Base-by-base conservation (phyloP, 257 asterid species). In the Cruciata laevipes region DNA sequence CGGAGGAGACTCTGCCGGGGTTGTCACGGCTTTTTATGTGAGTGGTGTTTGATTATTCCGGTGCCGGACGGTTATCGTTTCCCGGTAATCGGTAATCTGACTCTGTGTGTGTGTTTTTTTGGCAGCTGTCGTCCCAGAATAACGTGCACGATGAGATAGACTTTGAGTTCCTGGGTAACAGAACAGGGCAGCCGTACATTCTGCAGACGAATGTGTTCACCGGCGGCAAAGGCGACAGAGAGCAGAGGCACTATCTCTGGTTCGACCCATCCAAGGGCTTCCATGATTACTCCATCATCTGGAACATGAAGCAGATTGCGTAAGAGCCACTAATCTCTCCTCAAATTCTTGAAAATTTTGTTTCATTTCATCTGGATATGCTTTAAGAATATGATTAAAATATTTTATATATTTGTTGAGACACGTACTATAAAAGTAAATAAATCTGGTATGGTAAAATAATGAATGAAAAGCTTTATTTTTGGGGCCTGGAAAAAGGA, bases 71-170 rank as follows among this genome's bases (percentile, higher is more conserved):
- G 18, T 10, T 44, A 3, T 37, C 44, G 18, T 13, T 14, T 47
- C 55, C 1, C 6, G 55, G 16, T 14, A n/a, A n/a, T n/a, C n/a
- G n/a, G n/a, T n/a, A n/a, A 14, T 47, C 20, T 47, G 55, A 47
- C 20, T n/a, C 21, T 14, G 3, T 42, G 3, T 52, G 4, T 18
- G 18, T 3, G 9, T 52, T 1, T 14, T 3, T n/a, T 7, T 13
- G 63, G 31, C 78, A 80, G 81, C 65, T 80, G 10, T 80, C 82
- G 18, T 77, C 82, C 14, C 74, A 74, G 66, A 72, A 52, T 12
- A 73, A 78, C 16, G 82, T 75, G 60, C 85, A 77, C 64, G 85
- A 81, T 18, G 85, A 81, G 73, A 72, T 81, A 58, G 85, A 81
- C 69, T 81, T 68, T 44, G 85, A 81, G 61, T 81, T 81, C 75